Evolutionary conservation across 805 yeast genomes (phyloP).

Genomic region (Lipomyces starkeyi): DNA sequence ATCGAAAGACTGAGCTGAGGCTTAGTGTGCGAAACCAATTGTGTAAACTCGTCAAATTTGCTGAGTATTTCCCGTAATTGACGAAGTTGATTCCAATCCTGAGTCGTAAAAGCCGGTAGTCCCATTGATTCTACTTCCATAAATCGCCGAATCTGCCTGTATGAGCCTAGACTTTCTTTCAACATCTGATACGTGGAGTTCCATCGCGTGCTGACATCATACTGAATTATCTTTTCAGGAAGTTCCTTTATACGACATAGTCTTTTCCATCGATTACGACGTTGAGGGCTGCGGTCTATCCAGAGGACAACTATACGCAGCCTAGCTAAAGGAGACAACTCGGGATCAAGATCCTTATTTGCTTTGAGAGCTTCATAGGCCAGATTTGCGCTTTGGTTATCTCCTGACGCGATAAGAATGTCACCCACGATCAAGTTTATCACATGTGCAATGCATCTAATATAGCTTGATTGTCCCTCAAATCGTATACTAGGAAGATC

Average conservation of each 20-base stretch:
- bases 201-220: conserved; percentile 4
- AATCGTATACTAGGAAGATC: not conserved
- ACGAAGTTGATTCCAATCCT: conserved; percentile 8
- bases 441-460: conserved; percentile 4
- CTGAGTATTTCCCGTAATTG: not conserved
- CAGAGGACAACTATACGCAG: not conserved
- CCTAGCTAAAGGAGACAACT: conserved; percentile 4
- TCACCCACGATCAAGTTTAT: conserved; percentile 8
- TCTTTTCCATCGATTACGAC: not conserved
- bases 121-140: conserved; percentile 19
- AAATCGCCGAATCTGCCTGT: not conserved
- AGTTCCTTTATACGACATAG: not conserved
- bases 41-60: conserved; percentile 1
- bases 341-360: not conserved
- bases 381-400: conserved; percentile 5
- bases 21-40: not conserved
- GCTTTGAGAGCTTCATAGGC: conserved; percentile 7
- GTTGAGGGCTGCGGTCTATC: conserved; percentile 2
- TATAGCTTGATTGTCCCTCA: not conserved
- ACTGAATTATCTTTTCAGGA: not conserved
- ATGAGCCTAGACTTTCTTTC: not conserved
- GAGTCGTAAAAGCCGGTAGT: conserved; percentile 59
- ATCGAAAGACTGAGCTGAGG: not conserved
- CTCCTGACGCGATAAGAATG: conserved; percentile 1
- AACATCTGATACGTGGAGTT: not conserved